Percentiles rank a stretch among this genome's conserved stretches.
These are phyloP conservation scores for Phytophthora idaei DNA, from an alignment of 352 stramenopile genomes.

Conservation along the genomic window DNA sequence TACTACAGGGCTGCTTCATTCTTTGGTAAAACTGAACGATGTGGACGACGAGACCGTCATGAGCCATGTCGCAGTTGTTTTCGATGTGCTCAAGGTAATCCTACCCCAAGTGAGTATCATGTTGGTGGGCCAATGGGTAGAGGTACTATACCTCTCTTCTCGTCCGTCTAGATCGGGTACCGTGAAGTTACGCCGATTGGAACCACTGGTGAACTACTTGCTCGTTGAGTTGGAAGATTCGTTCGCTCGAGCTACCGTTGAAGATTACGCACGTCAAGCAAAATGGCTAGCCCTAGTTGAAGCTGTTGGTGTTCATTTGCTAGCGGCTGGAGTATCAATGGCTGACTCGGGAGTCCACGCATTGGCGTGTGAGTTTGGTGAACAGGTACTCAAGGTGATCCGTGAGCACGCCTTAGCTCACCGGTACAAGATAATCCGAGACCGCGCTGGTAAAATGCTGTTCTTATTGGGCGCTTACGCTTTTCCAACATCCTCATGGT, in stretches of 20 bases:
- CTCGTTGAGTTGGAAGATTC: conserved; percentile 60
- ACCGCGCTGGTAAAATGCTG: conserved; percentile 59
- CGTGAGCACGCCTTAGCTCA: conserved; percentile 58
- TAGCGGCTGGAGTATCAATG: conserved; percentile 26
- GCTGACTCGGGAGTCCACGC: conserved; percentile 8
- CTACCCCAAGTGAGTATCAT: conserved; percentile 64
- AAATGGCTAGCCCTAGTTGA: conserved; percentile 76
- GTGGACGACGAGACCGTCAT: conserved; percentile 21
- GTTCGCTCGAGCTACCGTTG: conserved; percentile 56
- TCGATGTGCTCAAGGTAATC: conserved; percentile 47
- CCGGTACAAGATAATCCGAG: conserved; percentile 83
- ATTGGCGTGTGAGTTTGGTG: conserved; percentile 32
- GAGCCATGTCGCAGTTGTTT: conserved; percentile 23
- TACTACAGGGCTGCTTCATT: conserved; percentile 49
- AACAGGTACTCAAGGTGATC: conserved; percentile 48
- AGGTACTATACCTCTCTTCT: conserved; percentile 60
- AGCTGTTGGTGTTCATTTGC: conserved; percentile 53
- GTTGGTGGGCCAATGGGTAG: conserved; percentile 59
- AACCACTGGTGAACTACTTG: conserved; percentile 39
- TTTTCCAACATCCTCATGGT: conserved; percentile 1
- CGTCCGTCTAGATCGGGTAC: conserved; percentile 36
- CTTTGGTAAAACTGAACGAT: conserved; percentile 38
- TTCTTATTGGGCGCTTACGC: conserved; percentile 51
- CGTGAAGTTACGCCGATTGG: conserved; percentile 27
- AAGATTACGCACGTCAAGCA: conserved; percentile 76